Evolutionary conservation across 1,284 basidiomycete genomes (phyloP).

Genomic region (Vanrija sp.): DNA sequence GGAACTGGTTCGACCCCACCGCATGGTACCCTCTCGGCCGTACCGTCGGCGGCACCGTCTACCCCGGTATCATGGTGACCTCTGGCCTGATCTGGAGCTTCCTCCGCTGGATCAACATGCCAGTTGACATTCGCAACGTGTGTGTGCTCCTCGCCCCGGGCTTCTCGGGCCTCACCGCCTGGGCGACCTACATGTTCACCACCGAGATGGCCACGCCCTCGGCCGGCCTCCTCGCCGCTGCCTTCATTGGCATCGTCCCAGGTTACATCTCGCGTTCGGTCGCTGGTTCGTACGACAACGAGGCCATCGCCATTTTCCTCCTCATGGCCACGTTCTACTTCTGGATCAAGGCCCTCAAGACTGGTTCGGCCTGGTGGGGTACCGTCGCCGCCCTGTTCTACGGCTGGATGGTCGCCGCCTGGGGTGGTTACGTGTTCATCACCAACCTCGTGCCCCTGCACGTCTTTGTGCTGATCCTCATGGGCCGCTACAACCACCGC

Average conservation of each 20-base stretch:
- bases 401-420: slow-evolving; percentile 99
- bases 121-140: slow-evolving; percentile 95
- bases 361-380: slow-evolving; percentile 87
- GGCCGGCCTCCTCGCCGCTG: slow-evolving; percentile 92
- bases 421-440: slow-evolving; percentile 99
- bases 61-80: slow-evolving; percentile 96
- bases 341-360: slow-evolving; percentile 96
- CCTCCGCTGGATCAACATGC: slow-evolving; percentile 82
- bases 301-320: slow-evolving; percentile 99
- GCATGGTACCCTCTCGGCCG: slow-evolving; percentile 98
- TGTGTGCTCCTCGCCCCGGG: slow-evolving; percentile 96
- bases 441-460: slow-evolving; percentile 99
- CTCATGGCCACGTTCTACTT: slow-evolving; percentile 98
- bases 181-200: slow-evolving; percentile 97
- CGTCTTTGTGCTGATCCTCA: slow-evolving; percentile 83
- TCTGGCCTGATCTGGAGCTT: slow-evolving; percentile 93
- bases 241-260: slow-evolving; percentile 96
- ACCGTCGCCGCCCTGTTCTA: slow-evolving; percentile 92
- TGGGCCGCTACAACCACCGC: slow-evolving; percentile 92
- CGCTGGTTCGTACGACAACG: slow-evolving; percentile 98
- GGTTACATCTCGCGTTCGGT: slow-evolving; percentile 97
- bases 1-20: slow-evolving; percentile 99
- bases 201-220: slow-evolving; percentile 90
- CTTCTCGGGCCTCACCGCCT: slow-evolving; percentile 93
- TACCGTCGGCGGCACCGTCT: slow-evolving; percentile 96